A percentile compares a stretch with the other conserved stretches of the same genome.
Evolutionary conservation across 2,329 filamentous ascomycete genomes (phyloP).

Genomic region (Zymoseptoria ardabiliae): DNA sequence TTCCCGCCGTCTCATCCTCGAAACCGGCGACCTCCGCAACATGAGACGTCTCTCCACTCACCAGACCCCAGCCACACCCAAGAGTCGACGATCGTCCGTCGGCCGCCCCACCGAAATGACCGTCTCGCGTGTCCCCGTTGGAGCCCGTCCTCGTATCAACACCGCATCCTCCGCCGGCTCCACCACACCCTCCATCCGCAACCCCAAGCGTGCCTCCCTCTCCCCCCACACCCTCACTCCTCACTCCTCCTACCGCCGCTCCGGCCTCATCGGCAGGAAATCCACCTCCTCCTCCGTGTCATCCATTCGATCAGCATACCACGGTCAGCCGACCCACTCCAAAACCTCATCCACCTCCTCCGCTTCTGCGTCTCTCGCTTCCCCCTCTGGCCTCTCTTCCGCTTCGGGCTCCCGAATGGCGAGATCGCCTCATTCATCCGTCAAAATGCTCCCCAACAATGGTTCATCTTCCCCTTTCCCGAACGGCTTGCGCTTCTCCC

Average conservation of each 20-base stretch:
- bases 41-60: conserved; percentile 27
- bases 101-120: conserved; percentile 33
- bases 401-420: conserved; percentile 55
- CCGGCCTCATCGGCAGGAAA: conserved; percentile 82
- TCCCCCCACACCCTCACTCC: conserved; percentile 77
- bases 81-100: conserved; percentile 7
- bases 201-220: conserved; percentile 47
- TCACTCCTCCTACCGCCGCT: conserved; percentile 76
- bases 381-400: conserved; percentile 35
- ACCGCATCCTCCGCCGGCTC: conserved; percentile 34
- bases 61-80: neutral
- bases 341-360: conserved; percentile 93
- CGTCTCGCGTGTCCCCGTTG: conserved; percentile 31
- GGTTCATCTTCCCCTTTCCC: conserved; percentile 57
- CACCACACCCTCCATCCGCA: conserved; percentile 16
- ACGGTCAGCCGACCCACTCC: conserved; percentile 73
- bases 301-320: conserved; percentile 83
- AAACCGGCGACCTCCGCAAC: conserved; percentile 21
- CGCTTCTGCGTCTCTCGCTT: conserved; percentile 47
- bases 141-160: conserved; percentile 37
- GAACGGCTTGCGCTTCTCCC: conserved; percentile 66
- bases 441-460: conserved; percentile 87
- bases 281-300: conserved; percentile 94
- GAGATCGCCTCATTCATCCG: conserved; percentile 77
- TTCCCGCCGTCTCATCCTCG: neutral